Percentiles rank a stretch among this genome's conserved stretches.
Evolutionary conservation across 108 stramenopile species (phyloP).

Genomic region (Stephanodiscus triporus): DNA sequence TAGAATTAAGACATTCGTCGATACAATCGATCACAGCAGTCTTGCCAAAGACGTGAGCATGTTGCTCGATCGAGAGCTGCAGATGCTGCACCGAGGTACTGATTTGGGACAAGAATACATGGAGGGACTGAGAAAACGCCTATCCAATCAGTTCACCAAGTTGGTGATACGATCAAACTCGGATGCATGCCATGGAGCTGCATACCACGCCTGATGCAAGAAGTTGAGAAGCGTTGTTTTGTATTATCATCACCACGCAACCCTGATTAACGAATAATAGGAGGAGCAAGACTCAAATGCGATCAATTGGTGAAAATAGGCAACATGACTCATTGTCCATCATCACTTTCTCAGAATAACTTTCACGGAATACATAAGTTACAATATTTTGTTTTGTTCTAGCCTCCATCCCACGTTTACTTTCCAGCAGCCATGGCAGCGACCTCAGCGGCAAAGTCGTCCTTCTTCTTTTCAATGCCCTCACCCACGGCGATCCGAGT

Average conservation of each 20-base stretch:
- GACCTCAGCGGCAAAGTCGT: conserved; percentile 79
- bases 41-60: conserved; percentile 32
- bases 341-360: neutral
- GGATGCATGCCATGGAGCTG: neutral
- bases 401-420: neutral
- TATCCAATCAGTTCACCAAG: conserved; percentile 28
- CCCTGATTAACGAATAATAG: too few species aligned
- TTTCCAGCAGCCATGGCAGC: conserved; percentile 70
- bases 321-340: neutral
- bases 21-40: conserved; percentile 9
- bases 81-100: conserved; percentile 33
- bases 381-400: neutral
- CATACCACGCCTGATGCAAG: neutral
- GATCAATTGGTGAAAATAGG: neutral
- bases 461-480: conserved; percentile 85
- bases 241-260: neutral
- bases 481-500: conserved; percentile 76
- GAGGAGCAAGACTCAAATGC: too few species aligned
- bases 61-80: conserved; percentile 37
- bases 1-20: conserved; percentile 24
- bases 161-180: conserved; percentile 17
- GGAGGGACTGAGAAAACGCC: conserved; percentile 30
- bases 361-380: conserved; percentile 1
- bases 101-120: conserved; percentile 35
- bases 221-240: neutral